These are phyloP conservation scores for Wickerhamiella azymoides DNA, from an alignment of 805 yeast species.

Conservation along the genomic window DNA sequence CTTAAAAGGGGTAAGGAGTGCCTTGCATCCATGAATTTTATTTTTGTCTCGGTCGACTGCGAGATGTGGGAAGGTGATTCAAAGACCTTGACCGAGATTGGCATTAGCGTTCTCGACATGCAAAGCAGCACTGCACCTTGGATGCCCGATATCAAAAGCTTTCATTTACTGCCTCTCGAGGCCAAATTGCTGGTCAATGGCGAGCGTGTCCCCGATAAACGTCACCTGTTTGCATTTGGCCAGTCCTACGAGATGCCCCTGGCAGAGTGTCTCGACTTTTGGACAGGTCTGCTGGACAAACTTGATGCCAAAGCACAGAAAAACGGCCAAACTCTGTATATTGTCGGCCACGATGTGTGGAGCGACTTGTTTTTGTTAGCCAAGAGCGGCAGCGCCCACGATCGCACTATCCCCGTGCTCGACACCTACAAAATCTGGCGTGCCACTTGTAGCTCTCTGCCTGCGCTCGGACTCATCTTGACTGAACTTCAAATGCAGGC, in stretches of 20 bases:
- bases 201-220: conserved; percentile 1
- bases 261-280: not conserved
- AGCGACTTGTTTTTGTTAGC: conserved; percentile 44
- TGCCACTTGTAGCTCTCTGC: conserved; percentile 1
- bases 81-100: conserved; percentile 1
- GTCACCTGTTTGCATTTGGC: conserved; percentile 1
- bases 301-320: conserved; percentile 18
- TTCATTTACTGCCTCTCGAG: conserved; percentile 1
- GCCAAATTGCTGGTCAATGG: not conserved
- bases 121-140: not conserved
- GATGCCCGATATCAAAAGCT: not conserved
- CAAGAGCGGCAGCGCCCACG: conserved; percentile 21
- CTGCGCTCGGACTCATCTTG: conserved; percentile 34
- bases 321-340: conserved; percentile 8
- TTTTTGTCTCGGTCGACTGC: conserved; percentile 2
- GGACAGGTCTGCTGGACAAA: not conserved
- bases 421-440: conserved; percentile 40
- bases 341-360: conserved; percentile 49
- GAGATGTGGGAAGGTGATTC: conserved; percentile 5
- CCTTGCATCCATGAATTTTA: not conserved
- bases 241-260: not conserved
- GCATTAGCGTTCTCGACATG: conserved; percentile 3
- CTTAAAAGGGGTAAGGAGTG: not conserved
- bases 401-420: conserved; percentile 32
- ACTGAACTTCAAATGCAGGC: conserved; percentile 39